Conservation (phyloP, 75 land plant species). For the Larix kaempferi region DNA sequence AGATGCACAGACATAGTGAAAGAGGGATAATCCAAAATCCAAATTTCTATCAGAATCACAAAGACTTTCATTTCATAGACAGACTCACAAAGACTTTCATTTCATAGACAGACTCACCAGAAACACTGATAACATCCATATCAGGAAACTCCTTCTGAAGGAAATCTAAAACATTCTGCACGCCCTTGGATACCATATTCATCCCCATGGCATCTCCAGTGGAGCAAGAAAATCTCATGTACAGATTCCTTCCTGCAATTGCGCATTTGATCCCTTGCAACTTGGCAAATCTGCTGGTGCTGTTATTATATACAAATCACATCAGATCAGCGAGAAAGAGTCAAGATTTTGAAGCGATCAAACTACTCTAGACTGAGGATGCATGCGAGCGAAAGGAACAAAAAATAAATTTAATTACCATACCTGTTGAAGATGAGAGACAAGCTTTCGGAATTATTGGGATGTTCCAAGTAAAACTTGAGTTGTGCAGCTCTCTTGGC, state of each 20-base stretch:
- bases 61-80: too few species aligned
- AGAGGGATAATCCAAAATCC: background rate
- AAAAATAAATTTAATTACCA: background rate
- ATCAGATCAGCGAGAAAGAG: background rate
- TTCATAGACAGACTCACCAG: slow-evolving; percentile 35
- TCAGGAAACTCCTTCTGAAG: slow-evolving; percentile 67
- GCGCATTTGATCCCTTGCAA: slow-evolving; percentile 61
- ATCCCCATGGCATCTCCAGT: slow-evolving; percentile 99
- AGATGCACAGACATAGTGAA: background rate
- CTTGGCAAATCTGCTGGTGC: slow-evolving; percentile 86
- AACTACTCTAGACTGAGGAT: too few species aligned
- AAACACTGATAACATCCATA: slow-evolving; percentile 80
- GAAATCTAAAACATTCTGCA: slow-evolving; percentile 75
- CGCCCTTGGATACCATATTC: slow-evolving; percentile 96
- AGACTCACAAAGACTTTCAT: slow-evolving; percentile 17
- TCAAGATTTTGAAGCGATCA: too few species aligned
- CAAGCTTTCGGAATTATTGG: slow-evolving; percentile 52
- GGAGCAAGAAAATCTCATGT: slow-evolving; percentile 69
- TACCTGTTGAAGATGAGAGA: slow-evolving; percentile 69
- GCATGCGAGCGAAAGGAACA: background rate
- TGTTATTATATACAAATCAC: slow-evolving; percentile 14
- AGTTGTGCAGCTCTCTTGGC: slow-evolving; percentile 64
- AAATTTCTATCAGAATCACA: too few species aligned
- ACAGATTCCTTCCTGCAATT: slow-evolving; percentile 77
- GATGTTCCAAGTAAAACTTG: slow-evolving; percentile 74